Evolutionary conservation across 345 rosid species (phyloP), one percentile per base, ranked within the genome.

Genomic region (Reutealis trisperma): DNA sequence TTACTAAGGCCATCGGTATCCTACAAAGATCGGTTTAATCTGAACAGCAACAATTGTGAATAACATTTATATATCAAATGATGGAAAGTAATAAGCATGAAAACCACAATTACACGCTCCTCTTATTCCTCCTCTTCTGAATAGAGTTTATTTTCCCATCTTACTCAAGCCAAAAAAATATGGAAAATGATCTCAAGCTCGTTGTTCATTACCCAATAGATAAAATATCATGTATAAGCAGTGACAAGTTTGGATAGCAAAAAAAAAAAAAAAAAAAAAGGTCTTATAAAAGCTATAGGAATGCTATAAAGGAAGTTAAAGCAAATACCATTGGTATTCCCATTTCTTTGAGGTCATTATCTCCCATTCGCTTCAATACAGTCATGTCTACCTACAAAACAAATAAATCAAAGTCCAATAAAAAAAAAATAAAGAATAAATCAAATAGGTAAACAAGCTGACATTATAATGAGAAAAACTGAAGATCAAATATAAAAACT

Each of bases 241-340:
- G 59, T 15, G 16, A 63, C 25, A 49, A 63, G 34, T 13, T 27
- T 32, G 30, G 14, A 45, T 49, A 8, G 27, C 41, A 2, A 37
- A 37, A 37, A 5, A 37, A 37, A 34, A 37, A 37, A 4, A 37
- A 6, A 54, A 47, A 41, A 25, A 22, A 10, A 65, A n/a, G n/a
- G 15, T 4, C 24, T 41, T 54, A 21, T 18, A 58, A 25, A n/a
- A 27, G 15, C 2, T 45, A 59, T 25, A 21, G 16, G 13, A 6
- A 51, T 41, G 3, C 14, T 11, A 25, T 60, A 41, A 4, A 30
- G 54, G 37, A 61, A 77, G 8, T 5, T 9, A 70, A 62, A 37
- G 14, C 16, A 47, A 58, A 18, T 86, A 88, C 93, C 93, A 89
- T 85, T 8, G 90, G 91, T 74, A 89, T 81, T 24, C 89, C 91